These are phyloP conservation scores for Syncephalastrum contaminatum DNA, from an alignment of 371 early-diverging fungal species.

Conservation along the genomic window DNA sequence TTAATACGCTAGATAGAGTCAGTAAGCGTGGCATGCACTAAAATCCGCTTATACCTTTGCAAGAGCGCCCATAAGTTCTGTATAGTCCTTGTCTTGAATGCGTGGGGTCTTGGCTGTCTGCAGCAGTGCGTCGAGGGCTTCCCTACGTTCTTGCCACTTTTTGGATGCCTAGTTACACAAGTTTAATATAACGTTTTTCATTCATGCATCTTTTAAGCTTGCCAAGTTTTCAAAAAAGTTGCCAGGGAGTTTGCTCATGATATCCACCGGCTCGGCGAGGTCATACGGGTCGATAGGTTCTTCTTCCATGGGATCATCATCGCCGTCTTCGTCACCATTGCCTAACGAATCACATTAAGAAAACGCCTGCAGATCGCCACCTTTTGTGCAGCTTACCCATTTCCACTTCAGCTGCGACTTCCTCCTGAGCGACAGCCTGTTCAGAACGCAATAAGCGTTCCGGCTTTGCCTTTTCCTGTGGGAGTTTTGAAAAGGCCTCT, in stretches of 20 bases:
- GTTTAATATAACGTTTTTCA: background rate
- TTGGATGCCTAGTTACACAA: constrained; percentile 58
- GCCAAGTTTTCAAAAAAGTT: constrained; percentile 77
- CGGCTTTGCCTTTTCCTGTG: constrained; percentile 65
- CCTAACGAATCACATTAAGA: constrained; percentile 5
- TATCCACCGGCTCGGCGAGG: constrained; percentile 87
- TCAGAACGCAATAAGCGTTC: constrained; percentile 79
- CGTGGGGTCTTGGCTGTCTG: constrained; percentile 72
- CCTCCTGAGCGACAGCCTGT: constrained; percentile 55
- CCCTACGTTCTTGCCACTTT: constrained; percentile 97
- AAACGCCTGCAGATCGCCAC: constrained; percentile 1
- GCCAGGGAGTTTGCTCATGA: constrained; percentile 78
- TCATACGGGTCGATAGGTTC: constrained; percentile 76
- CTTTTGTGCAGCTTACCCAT: constrained; percentile 15
- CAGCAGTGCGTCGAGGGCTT: constrained; percentile 78
- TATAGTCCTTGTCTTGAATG: constrained; percentile 75
- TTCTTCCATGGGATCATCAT: constrained; percentile 35
- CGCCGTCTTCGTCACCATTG: constrained; percentile 40
- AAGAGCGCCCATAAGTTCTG: constrained; percentile 80
- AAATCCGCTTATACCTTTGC: constrained; percentile 62
- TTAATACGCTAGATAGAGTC: constrained; percentile 56
- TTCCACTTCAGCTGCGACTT: constrained; percentile 35
- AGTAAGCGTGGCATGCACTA: constrained; percentile 4
- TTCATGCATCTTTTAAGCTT: constrained; percentile 5
- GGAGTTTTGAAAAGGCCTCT: constrained; percentile 77